These are phyloP conservation scores for Suhomyces ambrosiae DNA, from an alignment of 1,139 yeast genomes.

Conservation along the genomic window DNA sequence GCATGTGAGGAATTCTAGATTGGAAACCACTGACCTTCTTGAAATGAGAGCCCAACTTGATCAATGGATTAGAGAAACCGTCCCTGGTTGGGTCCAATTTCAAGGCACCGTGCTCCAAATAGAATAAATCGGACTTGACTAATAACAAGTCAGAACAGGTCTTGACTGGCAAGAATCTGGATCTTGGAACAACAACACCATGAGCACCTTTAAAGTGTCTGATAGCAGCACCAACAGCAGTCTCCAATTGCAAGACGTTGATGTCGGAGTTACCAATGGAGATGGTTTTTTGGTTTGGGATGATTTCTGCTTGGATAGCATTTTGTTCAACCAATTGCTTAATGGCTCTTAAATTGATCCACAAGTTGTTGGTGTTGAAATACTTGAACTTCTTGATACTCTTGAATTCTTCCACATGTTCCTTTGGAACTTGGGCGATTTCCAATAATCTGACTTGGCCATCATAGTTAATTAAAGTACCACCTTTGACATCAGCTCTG, in stretches of 20 bases:
- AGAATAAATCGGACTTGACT: constrained; percentile 95
- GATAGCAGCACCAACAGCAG: constrained; percentile 99
- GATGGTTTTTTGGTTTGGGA: constrained; percentile 89
- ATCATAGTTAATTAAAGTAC: constrained; percentile 94
- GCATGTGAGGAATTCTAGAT: constrained; percentile 90
- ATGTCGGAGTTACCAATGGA: constrained; percentile 74
- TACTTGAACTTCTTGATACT: constrained; percentile 96
- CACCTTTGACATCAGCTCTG: constrained; percentile 99
- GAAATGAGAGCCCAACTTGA: constrained; percentile 94
- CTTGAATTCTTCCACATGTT: constrained; percentile 97
- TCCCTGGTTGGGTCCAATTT: constrained; percentile 82
- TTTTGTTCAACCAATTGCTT: constrained; percentile 87
- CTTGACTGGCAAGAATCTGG: constrained; percentile 96
- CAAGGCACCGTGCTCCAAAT: constrained; percentile 88
- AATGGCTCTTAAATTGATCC: constrained; percentile 95
- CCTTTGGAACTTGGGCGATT: constrained; percentile 98
- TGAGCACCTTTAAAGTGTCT: constrained; percentile 94
- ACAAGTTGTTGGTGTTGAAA: constrained; percentile 95
- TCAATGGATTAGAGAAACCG: constrained; percentile 87
- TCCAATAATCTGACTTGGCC: constrained; percentile 94
- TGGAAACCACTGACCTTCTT: constrained; percentile 94
- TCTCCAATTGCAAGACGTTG: constrained; percentile 91
- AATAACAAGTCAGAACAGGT: constrained; percentile 92
- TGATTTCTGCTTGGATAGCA: constrained; percentile 86
- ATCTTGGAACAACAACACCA: constrained; percentile 97